A percentile compares a stretch with the other conserved stretches of the same genome.
Evolutionary conservation across 2,329 filamentous ascomycete species (phyloP).

Genomic region (Calonectria leucothoes): DNA sequence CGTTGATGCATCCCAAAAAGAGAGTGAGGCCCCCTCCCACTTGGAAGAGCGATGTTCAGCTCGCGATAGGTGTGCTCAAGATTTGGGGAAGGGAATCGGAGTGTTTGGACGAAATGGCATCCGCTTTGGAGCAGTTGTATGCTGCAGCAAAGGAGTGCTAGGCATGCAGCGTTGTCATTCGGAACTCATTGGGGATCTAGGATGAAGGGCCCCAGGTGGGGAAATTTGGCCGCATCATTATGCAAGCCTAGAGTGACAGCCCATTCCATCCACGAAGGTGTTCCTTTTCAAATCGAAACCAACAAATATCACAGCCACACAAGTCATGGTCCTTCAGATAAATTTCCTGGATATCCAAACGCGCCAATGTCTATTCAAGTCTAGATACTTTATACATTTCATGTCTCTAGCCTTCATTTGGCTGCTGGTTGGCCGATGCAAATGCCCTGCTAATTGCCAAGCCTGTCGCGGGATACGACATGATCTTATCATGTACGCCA

Average conservation of each 20-base stretch:
- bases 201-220: no score
- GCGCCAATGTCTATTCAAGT: neutral
- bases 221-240: no score
- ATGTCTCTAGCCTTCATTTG: neutral
- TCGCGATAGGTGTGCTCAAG: neutral
- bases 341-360: neutral
- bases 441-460: slow-evolving; percentile 51
- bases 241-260: no score
- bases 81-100: neutral
- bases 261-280: no score
- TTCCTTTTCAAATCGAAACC: no score
- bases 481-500: slow-evolving; percentile 62
- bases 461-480: slow-evolving; percentile 61
- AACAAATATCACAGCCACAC: no score
- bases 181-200: no score
- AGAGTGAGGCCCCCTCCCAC: neutral
- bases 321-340: neutral
- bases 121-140: neutral
- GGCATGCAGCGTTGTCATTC: no score
- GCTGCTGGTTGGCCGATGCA: neutral
- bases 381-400: neutral
- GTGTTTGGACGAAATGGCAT: neutral
- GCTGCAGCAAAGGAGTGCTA: neutral
- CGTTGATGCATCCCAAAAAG: neutral
- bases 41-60: neutral